Evolutionary conservation across 176 grass and related monocot genomes (phyloP), one percentile per base, ranked within the genome.

Genomic region (Cymbopogon citratus): DNA sequence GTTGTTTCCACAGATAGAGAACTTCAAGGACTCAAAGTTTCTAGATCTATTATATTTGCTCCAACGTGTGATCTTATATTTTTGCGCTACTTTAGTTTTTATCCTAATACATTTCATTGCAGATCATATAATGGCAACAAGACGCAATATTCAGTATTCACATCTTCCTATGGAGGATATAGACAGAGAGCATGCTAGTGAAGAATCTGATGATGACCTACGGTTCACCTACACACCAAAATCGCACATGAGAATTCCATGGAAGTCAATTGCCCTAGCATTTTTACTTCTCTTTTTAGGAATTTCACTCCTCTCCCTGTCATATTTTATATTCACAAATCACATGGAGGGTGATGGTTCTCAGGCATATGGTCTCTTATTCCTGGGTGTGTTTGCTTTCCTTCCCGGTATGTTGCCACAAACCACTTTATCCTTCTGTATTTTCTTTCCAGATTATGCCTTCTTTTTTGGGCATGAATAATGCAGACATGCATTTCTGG

Each of bases 211-310:
- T 57, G 57, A 40, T 60, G 74, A 91, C 27, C 87, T 81, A 36
- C 82, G 85, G 27, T 95, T 90, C 46, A 61, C 21, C 8, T 95
- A 92, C 82, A 86, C 70, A 43, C 85, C 85, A 12, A 95, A 83
- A 71, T 71, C 71, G 0, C 83, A 80, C 10, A 87, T 66, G 21
- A 89, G 49, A 81, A 82, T 86, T 80, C 90, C 92, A 38, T 95
- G 89, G 92, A 95, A 90, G 56, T 92, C 92, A 63, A 86, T 92
- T 59, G 70, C 87, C 52, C 87, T 92, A 29, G 92, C 92, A 26
- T 3, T 88, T 23, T 88, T 92, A 65, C 87, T 94, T 27, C 77
- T 90, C 15, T 10, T 82, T 3, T 67, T 92, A 9, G 92, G 92
- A 71, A 75, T 24, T 21, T 19, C 69, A 35, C 82, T 95, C 38